A percentile compares a stretch with the other conserved stretches of the same genome.
Evolutionary conservation across 805 yeast species (phyloP).

Genomic region (Alloascoidea africana): DNA sequence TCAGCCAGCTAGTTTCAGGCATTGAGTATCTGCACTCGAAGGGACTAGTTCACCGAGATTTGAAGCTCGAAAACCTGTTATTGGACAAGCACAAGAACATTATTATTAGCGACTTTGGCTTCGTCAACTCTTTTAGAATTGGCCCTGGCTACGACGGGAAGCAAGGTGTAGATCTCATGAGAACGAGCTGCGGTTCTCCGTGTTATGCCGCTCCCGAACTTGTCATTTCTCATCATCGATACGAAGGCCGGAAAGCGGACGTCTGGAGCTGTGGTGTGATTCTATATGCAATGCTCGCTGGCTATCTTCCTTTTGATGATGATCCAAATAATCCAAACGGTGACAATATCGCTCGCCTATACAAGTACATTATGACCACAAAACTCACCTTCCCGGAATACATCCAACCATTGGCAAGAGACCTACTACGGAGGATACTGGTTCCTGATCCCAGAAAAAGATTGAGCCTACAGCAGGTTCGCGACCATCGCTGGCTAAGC

Average conservation of each 20-base stretch:
- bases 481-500: slow-evolving; percentile 80
- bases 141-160: slow-evolving; percentile 6
- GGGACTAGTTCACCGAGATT: neutral
- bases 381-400: slow-evolving; percentile 93
- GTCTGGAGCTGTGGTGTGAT: slow-evolving; percentile 97
- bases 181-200: slow-evolving; percentile 93
- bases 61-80: neutral
- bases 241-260: slow-evolving; percentile 87
- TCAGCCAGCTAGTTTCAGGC: slow-evolving; percentile 69
- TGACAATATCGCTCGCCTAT: slow-evolving; percentile 78
- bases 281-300: slow-evolving; percentile 91
- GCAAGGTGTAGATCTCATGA: slow-evolving; percentile 52
- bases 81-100: neutral
- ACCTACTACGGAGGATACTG: slow-evolving; percentile 64
- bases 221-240: slow-evolving; percentile 75
- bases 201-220: slow-evolving; percentile 98
- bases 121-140: slow-evolving; percentile 48
- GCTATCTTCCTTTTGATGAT: slow-evolving; percentile 94
- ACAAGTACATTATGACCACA: slow-evolving; percentile 82
- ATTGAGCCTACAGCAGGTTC: slow-evolving; percentile 49
- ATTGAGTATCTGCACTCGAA: slow-evolving; percentile 47
- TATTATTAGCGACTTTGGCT: slow-evolving; percentile 33
- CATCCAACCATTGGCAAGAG: slow-evolving; percentile 81
- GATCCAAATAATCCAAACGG: slow-evolving; percentile 96
- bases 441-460: slow-evolving; percentile 78